Evolutionary conservation across 352 stramenopile species (phyloP).

Genomic region (Globisporangium solare): DNA sequence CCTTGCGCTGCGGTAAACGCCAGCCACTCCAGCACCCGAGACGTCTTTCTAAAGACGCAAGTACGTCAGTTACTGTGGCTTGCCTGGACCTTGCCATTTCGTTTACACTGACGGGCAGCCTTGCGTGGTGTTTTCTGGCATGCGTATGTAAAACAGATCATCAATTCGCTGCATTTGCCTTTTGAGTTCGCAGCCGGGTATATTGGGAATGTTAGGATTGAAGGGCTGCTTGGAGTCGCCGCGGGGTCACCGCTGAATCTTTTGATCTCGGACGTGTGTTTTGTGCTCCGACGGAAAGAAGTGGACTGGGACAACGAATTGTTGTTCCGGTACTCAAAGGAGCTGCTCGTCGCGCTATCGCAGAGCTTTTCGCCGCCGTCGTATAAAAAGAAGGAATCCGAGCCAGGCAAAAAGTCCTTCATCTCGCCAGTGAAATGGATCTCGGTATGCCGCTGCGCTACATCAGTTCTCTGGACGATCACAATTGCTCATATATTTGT

Average conservation of each 20-base stretch:
- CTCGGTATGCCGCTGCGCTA: slow-evolving; percentile 20
- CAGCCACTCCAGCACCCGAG: slow-evolving; percentile 55
- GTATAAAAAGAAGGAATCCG: slow-evolving; percentile 22
- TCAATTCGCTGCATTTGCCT: slow-evolving; percentile 63
- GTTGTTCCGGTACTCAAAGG: slow-evolving; percentile 62
- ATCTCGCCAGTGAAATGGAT: slow-evolving; percentile 66
- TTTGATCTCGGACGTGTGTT: slow-evolving; percentile 46
- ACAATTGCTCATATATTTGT: not conserved
- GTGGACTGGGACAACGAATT: slow-evolving; percentile 68
- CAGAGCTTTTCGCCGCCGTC: slow-evolving; percentile 37
- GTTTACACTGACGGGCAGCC: not conserved
- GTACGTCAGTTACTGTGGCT: slow-evolving; percentile 15
- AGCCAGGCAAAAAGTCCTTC: slow-evolving; percentile 16
- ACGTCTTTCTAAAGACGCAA: slow-evolving; percentile 63
- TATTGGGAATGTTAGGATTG: slow-evolving; percentile 58
- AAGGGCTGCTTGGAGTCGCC: slow-evolving; percentile 55
- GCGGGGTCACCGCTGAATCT: slow-evolving; percentile 52
- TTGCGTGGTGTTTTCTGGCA: not conserved
- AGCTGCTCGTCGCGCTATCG: slow-evolving; percentile 50
- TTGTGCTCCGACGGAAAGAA: slow-evolving; percentile 52
- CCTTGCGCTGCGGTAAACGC: slow-evolving; percentile 24
- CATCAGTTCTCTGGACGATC: not conserved
- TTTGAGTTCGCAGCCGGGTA: slow-evolving; percentile 64
- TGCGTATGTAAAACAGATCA: slow-evolving; percentile 20
- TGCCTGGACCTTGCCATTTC: not conserved